These are phyloP conservation scores for Thymus mandschuricus DNA, from an alignment of 257 asterid species.

Conservation along the genomic window DNA sequence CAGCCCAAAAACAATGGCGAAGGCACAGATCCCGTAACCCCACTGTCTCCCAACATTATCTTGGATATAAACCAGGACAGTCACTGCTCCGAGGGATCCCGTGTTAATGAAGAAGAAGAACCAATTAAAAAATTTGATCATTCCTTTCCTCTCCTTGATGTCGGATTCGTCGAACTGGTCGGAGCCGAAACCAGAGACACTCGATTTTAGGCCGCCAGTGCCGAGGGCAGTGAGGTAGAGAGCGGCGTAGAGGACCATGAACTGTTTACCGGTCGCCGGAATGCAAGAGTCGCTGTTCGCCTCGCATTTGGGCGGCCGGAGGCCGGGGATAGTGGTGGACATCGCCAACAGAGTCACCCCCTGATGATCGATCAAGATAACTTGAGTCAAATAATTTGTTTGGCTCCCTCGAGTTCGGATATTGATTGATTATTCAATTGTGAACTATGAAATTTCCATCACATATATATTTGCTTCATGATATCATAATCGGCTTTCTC, in stretches of 20 bases:
- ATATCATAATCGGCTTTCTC: too few species aligned
- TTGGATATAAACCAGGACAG: constrained; percentile 73
- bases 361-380: constrained; percentile 31
- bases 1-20: constrained; percentile 59
- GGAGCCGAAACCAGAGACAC: constrained; percentile 89
- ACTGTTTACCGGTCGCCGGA: constrained; percentile 64
- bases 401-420: not conserved
- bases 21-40: constrained; percentile 87
- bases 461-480: not conserved
- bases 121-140: constrained; percentile 87
- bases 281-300: constrained; percentile 47
- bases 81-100: constrained; percentile 78
- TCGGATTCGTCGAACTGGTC: constrained; percentile 83
- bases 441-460: not conserved
- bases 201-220: constrained; percentile 83
- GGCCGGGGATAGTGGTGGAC: constrained; percentile 67
- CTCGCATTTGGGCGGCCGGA: constrained; percentile 73
- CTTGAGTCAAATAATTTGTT: too few species aligned
- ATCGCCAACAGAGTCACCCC: constrained; percentile 73
- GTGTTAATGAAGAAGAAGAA: constrained; percentile 73
- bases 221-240: constrained; percentile 84
- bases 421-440: too few species aligned
- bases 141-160: constrained; percentile 50
- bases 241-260: constrained; percentile 56
- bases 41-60: constrained; percentile 74